Evolutionary conservation across 2,329 filamentous ascomycete species (phyloP).

Genomic region (Nigrograna mackinnonii): DNA sequence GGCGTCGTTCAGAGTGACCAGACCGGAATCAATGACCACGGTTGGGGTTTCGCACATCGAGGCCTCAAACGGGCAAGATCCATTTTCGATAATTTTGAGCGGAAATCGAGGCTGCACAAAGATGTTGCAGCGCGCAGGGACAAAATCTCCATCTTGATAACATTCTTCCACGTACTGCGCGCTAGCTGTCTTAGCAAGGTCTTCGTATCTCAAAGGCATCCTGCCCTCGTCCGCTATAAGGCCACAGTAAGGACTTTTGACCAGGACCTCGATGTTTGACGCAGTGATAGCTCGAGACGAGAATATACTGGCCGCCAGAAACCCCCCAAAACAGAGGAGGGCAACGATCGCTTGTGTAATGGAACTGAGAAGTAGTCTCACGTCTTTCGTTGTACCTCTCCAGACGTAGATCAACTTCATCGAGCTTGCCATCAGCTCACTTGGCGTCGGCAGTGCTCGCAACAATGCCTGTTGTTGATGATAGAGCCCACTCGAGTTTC

Average conservation of each 20-base stretch:
- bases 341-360: background rate
- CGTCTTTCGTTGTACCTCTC: constrained; percentile 9
- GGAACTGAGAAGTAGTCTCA: constrained; percentile 10
- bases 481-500: constrained; percentile 10
- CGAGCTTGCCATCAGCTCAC: constrained; percentile 9
- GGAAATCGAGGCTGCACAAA: background rate
- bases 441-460: constrained; percentile 12
- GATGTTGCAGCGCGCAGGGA: background rate
- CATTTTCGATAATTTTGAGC: background rate
- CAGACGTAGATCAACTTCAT: constrained; percentile 13
- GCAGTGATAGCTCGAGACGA: background rate
- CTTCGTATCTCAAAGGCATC: too few relatives aligned
- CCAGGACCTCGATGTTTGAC: background rate
- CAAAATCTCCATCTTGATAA: background rate
- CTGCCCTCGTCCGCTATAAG: background rate
- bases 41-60: constrained; percentile 7
- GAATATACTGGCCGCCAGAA: background rate
- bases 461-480: constrained; percentile 16
- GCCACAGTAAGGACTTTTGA: background rate
- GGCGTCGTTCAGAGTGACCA: constrained; percentile 12
- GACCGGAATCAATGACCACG: constrained; percentile 14
- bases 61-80: constrained; percentile 13
- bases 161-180: background rate
- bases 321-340: background rate
- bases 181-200: background rate